Percentiles rank a stretch among this genome's conserved stretches.
Evolutionary conservation across 106 monocot species (phyloP).

Genomic region (Dendrobium nobile): DNA sequence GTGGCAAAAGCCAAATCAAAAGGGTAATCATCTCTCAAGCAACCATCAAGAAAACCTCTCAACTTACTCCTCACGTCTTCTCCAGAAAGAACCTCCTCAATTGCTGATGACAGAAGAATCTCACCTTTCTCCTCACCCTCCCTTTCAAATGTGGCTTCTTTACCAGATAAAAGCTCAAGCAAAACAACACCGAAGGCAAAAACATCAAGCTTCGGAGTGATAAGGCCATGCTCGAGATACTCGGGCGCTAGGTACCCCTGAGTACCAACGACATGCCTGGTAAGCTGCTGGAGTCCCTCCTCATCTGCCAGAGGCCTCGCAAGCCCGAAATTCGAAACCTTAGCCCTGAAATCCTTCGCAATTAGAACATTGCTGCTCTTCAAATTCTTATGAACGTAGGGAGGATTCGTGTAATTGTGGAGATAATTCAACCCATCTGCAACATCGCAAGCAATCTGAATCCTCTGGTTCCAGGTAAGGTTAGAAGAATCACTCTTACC

Average conservation of each 20-base stretch:
- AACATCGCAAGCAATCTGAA: conserved; percentile 65
- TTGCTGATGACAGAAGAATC: conserved; percentile 24
- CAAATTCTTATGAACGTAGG: conserved; percentile 76
- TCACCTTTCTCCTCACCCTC: conserved; percentile 17
- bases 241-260: conserved; percentile 83
- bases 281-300: conserved; percentile 34
- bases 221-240: conserved; percentile 83
- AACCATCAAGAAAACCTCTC: conserved; percentile 51
- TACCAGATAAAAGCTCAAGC: conserved; percentile 74
- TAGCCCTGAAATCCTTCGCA: conserved; percentile 53
- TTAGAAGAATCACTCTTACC: not conserved
- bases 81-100: conserved; percentile 31
- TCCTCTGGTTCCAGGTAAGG: conserved; percentile 68
- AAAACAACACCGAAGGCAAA: conserved; percentile 83
- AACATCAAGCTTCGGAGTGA: conserved; percentile 77
- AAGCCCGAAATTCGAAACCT: conserved; percentile 63
- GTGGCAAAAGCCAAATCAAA: conserved; percentile 58
- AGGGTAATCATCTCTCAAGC: conserved; percentile 46
- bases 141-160: conserved; percentile 29
- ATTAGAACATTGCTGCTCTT: conserved; percentile 77
- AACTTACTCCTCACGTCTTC: conserved; percentile 58
- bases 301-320: conserved; percentile 31
- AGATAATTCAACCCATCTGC: conserved; percentile 84
- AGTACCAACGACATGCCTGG: conserved; percentile 77
- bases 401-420: conserved; percentile 64